phyloP scores from a whole-genome alignment of 2,329 filamentous ascomycete species.

The Penicillium sp. region DNA sequence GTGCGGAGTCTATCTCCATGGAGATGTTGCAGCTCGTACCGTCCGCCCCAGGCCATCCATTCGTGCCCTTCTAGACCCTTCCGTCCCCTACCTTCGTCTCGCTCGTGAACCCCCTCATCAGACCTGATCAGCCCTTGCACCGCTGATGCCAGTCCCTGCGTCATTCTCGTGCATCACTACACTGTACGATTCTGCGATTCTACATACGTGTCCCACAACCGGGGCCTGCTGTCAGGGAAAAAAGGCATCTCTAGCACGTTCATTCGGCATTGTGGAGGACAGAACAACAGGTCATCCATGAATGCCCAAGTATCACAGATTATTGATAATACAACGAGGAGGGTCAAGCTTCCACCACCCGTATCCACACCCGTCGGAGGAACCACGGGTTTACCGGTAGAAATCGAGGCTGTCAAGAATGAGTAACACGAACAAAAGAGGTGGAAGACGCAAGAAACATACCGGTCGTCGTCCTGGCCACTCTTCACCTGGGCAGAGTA shows the following conservation, averaged over 20 bases:
- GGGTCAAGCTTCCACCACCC: slow-evolving; percentile 24
- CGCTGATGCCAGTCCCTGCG: no score
- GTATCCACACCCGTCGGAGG: slow-evolving; percentile 5
- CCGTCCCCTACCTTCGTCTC: no score
- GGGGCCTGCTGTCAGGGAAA: neutral
- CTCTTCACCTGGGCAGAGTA: slow-evolving; percentile 97
- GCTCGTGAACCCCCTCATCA: no score
- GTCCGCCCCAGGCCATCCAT: no score
- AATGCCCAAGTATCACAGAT: slow-evolving; percentile 19
- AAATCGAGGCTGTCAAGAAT: slow-evolving; percentile 75
- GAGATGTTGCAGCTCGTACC: no score
- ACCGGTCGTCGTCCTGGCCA: slow-evolving; percentile 63
- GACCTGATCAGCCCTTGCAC: no score
- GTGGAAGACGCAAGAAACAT: slow-evolving; percentile 24
- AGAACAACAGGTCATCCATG: slow-evolving; percentile 7
- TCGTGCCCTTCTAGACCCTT: no score
- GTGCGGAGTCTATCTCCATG: no score
- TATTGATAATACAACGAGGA: slow-evolving; percentile 33
- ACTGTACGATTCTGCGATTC: no score
- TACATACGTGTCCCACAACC: no score
- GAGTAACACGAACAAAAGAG: slow-evolving; percentile 39
- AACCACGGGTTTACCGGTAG: slow-evolving; percentile 58
- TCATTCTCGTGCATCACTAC: no score
- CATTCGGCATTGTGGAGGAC: slow-evolving; percentile 1
- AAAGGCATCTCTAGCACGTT: neutral